Evolutionary conservation across 176 grass and related monocot genomes (phyloP), one percentile per base, ranked within the genome.

Genomic region (Stipa capillata): DNA sequence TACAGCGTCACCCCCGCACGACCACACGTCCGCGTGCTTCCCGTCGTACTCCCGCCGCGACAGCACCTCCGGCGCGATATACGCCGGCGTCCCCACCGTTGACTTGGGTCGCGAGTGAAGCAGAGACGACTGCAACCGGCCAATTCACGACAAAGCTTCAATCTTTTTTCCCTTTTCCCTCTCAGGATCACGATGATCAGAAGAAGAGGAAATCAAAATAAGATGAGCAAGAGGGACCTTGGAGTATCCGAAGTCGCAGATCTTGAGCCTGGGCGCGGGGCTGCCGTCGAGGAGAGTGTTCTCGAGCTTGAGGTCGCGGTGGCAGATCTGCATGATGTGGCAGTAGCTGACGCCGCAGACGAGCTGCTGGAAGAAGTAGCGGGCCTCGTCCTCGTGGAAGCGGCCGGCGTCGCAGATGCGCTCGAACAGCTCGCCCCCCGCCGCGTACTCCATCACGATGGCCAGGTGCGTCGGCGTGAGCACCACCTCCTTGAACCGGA

Each of bases 281-380:
- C 91, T 93, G n/a, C 94, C 94, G 73, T 97, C 94, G 0, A 97
- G 86, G 40, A 97, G 83, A 4, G 94, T 97, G 84, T 97, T 97
- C 86, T 97, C 94, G 1, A 97, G 88, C 81, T 97, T 97, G 83
- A 97, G 78, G 76, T 97, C 94, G 9, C 94, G 80, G 75, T 97
- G 94, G 79, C 90, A 93, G 80, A 97, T 93, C 83, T 91, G 81
- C 89, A 91, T 91, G 60, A 84, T 86, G 78, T 97, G 94, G 59
- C 89, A 97, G 85, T 77, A 97, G 88, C 91, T 90, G 1, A 97
- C 91, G 5, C 91, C 94, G 45, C 80, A 97, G 2, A 97, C 86
- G 24, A 97, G 91, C 91, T 97, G 94, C 85, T 97, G 94, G 77
- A 97, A 97, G 84, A 97, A 97, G 82, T 97, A 97, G 4, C 86